A percentile compares a stretch with the other conserved stretches of the same genome.
Conservation (phyloP, 2,329 filamentous ascomycete genomes). For the Fusarium poae region DNA sequence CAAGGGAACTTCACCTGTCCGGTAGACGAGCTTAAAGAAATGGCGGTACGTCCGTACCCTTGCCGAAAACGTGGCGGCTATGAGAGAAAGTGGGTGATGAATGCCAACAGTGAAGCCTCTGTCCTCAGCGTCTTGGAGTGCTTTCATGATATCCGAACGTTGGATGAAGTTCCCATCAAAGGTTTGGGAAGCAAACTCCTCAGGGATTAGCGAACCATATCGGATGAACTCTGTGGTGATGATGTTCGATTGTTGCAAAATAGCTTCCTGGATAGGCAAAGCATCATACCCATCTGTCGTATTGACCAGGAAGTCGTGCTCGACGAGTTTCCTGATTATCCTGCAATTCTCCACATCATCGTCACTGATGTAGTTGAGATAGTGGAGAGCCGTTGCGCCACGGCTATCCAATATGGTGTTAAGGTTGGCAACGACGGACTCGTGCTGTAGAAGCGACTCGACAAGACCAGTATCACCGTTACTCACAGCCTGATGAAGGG, state of each 20-base stretch:
- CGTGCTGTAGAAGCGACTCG: neutral
- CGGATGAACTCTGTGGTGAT: neutral
- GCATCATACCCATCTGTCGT: neutral
- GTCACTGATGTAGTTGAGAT: neutral
- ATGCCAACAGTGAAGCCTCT: neutral
- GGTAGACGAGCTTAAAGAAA: neutral
- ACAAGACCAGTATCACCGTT: neutral
- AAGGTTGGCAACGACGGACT: neutral
- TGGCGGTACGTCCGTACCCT: neutral
- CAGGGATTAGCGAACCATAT: neutral
- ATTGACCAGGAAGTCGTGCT: neutral
- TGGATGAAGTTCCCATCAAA: too few species aligned
- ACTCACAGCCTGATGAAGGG: constrained; percentile 16
- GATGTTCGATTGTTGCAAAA: rapidly evolving
- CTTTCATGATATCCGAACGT: neutral
- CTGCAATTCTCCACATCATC: neutral
- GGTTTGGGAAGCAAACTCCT: neutral
- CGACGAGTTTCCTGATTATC: neutral
- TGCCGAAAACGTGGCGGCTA: rapidly evolving
- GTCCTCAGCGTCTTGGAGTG: neutral
- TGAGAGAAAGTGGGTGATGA: neutral
- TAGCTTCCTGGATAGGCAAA: neutral
- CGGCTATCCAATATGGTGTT: neutral
- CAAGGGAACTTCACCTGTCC: neutral
- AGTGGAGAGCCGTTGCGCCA: constrained; percentile 1